A percentile compares a stretch with the other conserved stretches of the same genome.
Evolutionary conservation across 345 rosid species (phyloP).

Genomic region (Zanthoxylum bungeanum): DNA sequence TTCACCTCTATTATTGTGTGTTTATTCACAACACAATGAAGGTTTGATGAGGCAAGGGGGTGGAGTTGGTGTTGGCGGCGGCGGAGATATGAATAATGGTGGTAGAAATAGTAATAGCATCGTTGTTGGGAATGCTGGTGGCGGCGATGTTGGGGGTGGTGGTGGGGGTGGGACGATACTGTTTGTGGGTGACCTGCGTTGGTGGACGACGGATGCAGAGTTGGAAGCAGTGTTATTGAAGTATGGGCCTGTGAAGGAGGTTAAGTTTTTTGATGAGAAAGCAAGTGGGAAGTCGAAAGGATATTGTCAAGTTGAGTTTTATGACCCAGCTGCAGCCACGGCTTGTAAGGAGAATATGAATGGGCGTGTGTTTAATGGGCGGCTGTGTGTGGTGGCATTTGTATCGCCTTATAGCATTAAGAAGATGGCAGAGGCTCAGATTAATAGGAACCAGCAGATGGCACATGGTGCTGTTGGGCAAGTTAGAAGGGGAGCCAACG

Average conservation of each 20-base stretch:
- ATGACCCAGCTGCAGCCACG: slow-evolving; percentile 57
- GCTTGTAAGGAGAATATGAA: slow-evolving; percentile 82
- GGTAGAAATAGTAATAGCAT: slow-evolving; percentile 32
- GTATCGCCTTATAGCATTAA: slow-evolving; percentile 64
- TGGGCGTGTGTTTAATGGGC: slow-evolving; percentile 64
- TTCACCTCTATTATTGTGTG: too few relatives aligned
- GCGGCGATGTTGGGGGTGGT: slow-evolving; percentile 29
- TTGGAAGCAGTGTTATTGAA: slow-evolving; percentile 60
- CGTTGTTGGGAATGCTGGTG: slow-evolving; percentile 10
- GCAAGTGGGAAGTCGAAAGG: slow-evolving; percentile 91
- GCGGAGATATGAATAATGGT: slow-evolving; percentile 27
- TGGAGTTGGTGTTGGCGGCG: slow-evolving; percentile 17
- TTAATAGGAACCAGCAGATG: slow-evolving; percentile 54
- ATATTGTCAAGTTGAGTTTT: slow-evolving; percentile 86
- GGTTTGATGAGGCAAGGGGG: slow-evolving; percentile 38
- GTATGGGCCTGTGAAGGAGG: slow-evolving; percentile 72
- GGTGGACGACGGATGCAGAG: slow-evolving; percentile 95
- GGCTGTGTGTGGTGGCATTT: slow-evolving; percentile 78
- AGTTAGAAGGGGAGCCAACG: slow-evolving; percentile 55
- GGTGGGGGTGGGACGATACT: slow-evolving; percentile 50
- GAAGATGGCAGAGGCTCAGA: slow-evolving; percentile 76
- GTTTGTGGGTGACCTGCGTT: slow-evolving; percentile 85
- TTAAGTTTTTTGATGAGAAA: slow-evolving; percentile 84
- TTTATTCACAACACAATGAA: too few relatives aligned
- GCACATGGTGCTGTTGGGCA: slow-evolving; percentile 39